Percentiles rank a stretch among this genome's conserved stretches.
phyloP scores from a whole-genome alignment of 768 basidiomycete genomes.

The Sarcodon sp. region DNA sequence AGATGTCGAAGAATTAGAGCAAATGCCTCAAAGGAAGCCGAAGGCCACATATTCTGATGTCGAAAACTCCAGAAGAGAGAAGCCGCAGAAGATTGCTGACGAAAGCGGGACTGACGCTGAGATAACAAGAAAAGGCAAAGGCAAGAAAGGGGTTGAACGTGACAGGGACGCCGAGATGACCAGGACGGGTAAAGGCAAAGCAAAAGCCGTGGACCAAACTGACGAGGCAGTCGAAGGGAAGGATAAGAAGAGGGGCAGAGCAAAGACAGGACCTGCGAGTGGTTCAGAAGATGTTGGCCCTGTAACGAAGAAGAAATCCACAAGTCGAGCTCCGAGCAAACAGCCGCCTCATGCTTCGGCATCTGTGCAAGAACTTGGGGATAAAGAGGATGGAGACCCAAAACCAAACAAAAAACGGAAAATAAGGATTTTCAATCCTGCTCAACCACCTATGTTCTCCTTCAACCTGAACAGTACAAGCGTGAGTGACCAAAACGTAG shows the following conservation, averaged over 20 bases:
- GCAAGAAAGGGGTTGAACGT: constrained; percentile 1
- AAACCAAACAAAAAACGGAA: constrained; percentile 57
- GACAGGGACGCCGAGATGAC: constrained; percentile 2
- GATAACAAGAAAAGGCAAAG: neutral
- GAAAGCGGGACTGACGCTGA: neutral
- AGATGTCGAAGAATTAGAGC: neutral
- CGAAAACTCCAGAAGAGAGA: constrained; percentile 1
- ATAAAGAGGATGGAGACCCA: constrained; percentile 12
- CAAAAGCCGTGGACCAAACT: constrained; percentile 8
- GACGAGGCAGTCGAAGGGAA: constrained; percentile 3
- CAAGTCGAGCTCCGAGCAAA: constrained; percentile 9
- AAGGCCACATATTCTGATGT: constrained; percentile 3
- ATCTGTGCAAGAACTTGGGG: constrained; percentile 11
- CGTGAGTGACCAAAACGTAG: constrained; percentile 18
- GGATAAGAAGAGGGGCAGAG: constrained; percentile 1
- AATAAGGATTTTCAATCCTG: constrained; percentile 43
- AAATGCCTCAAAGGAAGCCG: constrained; percentile 4
- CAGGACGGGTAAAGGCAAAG: constrained; percentile 18
- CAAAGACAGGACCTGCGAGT: neutral
- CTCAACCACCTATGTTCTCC: constrained; percentile 26
- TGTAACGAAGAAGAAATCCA: neutral
- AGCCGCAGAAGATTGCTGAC: neutral
- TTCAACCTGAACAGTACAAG: neutral
- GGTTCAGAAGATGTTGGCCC: constrained; percentile 1
- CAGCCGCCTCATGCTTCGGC: constrained; percentile 9